phyloP scores from a whole-genome alignment of 2,329 filamentous ascomycete species.

The Apiospora aurea region DNA sequence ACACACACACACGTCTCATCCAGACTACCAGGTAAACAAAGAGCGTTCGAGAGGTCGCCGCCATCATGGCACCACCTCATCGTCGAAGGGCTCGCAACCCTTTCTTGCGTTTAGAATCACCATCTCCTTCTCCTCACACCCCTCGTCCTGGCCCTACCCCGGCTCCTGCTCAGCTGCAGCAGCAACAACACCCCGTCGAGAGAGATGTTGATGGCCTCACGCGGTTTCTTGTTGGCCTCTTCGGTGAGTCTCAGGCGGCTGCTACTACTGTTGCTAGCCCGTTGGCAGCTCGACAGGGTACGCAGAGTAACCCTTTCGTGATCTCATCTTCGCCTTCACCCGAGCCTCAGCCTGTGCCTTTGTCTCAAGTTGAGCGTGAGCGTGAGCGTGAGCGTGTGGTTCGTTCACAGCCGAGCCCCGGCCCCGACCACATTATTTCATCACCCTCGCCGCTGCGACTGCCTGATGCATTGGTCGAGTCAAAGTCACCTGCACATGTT shows the following conservation, averaged over 20 bases:
- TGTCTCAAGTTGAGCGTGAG: too few relatives aligned
- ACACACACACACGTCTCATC: too few relatives aligned
- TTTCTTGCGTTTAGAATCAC: neutral
- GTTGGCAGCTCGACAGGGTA: neutral
- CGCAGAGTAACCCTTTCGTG: neutral
- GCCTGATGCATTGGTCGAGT: neutral
- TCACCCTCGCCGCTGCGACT: too few relatives aligned
- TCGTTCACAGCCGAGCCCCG: neutral
- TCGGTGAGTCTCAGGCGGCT: neutral
- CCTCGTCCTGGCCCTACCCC: neutral
- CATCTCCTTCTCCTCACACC: neutral
- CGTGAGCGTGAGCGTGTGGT: neutral
- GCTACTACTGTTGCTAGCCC: neutral
- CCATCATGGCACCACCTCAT: neutral
- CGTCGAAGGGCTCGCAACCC: conserved; percentile 2
- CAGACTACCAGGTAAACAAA: too few relatives aligned
- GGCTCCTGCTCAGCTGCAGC: neutral
- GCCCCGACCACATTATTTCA: too few relatives aligned
- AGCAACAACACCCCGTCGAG: neutral
- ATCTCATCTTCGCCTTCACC: neutral
- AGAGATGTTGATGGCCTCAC: neutral
- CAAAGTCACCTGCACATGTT: neutral
- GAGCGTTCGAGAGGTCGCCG: neutral
- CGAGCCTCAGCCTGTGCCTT: neutral
- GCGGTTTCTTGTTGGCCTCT: neutral